These are phyloP conservation scores for Puccinia brachypodii DNA, from an alignment of 1,284 basidiomycete species.

Conservation along the genomic window DNA sequence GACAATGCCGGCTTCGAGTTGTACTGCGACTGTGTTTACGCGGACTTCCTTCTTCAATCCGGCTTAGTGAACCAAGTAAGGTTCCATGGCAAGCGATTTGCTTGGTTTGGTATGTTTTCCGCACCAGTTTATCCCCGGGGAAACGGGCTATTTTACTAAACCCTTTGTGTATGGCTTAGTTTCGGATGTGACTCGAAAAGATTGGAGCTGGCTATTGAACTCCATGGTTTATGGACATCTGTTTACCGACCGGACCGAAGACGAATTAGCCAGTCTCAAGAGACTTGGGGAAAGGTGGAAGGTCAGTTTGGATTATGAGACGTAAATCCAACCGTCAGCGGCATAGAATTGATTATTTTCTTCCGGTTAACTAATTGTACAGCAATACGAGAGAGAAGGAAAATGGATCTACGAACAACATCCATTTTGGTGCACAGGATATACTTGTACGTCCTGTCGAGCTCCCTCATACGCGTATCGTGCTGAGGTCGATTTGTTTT, in stretches of 20 bases:
- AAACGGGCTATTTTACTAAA: neutral
- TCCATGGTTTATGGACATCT: conserved; percentile 82
- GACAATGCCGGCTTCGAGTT: conserved; percentile 92
- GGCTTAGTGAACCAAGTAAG: conserved; percentile 80
- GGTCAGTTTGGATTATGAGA: conserved; percentile 59
- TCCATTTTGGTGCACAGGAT: conserved; percentile 86
- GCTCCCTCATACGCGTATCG: neutral
- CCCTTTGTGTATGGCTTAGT: conserved; percentile 53
- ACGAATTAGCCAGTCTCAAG: conserved; percentile 77
- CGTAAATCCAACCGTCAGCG: neutral
- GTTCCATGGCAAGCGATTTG: conserved; percentile 76
- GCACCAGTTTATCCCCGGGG: neutral
- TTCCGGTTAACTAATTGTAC: neutral
- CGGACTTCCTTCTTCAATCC: conserved; percentile 88
- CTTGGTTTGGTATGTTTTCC: conserved; percentile 16
- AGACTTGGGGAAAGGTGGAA: conserved; percentile 87
- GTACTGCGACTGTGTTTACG: conserved; percentile 95
- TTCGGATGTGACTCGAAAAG: conserved; percentile 93
- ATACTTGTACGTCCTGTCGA: conserved; percentile 65
- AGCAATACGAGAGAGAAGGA: conserved; percentile 89
- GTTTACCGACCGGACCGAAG: conserved; percentile 76
- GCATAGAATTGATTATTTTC: neutral
- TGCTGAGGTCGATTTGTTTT: conserved; percentile 41
- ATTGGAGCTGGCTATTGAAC: conserved; percentile 86
- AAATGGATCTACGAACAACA: conserved; percentile 96